phyloP scores from a whole-genome alignment of 495 filamentous ascomycete genomes.

The Tuber brumale region DNA sequence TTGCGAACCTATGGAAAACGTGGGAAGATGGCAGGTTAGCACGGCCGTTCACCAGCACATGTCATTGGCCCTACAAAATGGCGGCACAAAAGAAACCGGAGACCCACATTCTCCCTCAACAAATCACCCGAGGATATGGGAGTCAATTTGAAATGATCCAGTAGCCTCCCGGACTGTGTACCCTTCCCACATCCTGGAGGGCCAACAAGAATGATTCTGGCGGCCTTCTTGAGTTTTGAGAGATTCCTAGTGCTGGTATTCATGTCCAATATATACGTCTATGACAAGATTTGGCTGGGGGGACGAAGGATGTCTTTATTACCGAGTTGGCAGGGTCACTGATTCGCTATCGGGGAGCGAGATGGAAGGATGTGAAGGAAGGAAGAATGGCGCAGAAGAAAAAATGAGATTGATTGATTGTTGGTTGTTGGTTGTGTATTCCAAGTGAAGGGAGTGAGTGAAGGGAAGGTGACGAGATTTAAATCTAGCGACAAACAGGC shows the following conservation, averaged over 20 bases:
- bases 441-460: conserved; percentile 1
- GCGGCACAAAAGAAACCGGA: conserved; percentile 19
- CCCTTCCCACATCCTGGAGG: conserved; percentile 92
- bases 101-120: conserved; percentile 69
- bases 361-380: not conserved
- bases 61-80: conserved; percentile 7
- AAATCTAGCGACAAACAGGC: not conserved
- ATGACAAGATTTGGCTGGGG: not conserved
- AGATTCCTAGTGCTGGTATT: conserved; percentile 9
- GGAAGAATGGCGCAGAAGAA: not conserved
- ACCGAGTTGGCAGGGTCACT: not conserved
- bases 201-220: conserved; percentile 88
- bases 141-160: conserved; percentile 78
- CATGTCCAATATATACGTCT: not conserved
- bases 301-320: not conserved
- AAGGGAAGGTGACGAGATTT: not conserved
- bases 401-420: not conserved
- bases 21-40: conserved; percentile 6
- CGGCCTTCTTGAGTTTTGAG: conserved; percentile 68
- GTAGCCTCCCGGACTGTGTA: conserved; percentile 82
- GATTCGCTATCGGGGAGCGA: not conserved
- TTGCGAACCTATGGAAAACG: conserved; percentile 52
- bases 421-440: not conserved
- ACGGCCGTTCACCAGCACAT: conserved; percentile 6
- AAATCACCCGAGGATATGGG: conserved; percentile 92